Evolutionary conservation across 495 filamentous ascomycete species (phyloP), one percentile per base, ranked within the genome.

Genomic region (Copromyces sp.): DNA sequence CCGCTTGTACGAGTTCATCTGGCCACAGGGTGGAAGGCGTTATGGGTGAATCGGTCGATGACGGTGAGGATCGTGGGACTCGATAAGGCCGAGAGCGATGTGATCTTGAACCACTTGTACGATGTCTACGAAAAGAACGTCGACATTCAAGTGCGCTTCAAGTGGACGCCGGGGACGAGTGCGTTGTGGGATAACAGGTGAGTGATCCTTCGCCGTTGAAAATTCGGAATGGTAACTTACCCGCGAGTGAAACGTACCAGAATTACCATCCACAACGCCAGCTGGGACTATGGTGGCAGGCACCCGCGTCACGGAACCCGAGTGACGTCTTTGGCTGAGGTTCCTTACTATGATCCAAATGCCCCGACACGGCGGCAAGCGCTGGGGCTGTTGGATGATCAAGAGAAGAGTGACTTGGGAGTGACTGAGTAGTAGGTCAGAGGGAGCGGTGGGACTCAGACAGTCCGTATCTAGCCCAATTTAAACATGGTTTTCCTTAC

Each of bases 1-100:
- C 90, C 90, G 0, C 80, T 93, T 35, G 90, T 93, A 12, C 86
- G 91, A 4, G 88, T 90, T 9, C 90, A 93, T 78, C 91, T 90
- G 4, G 90, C 86, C 0, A 92, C 90, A 0, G 90, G 90, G 14
- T 91, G 89, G 89, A 91, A 90, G 78, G 85, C 89, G 3, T 83
- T 92, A 3, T 92, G 87, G 87, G 90, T 92, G 4, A 92, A 92
- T 76, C 86, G 88, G 14, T 82, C 85, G 6, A 89, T 91, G 86
- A 91, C 90, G 5, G 84, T 84, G 8, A 81, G 87, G 9, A 91
- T 91, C 75, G 86, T 90, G 2, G 90, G 90, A 0, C 78, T 92
- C 0, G 89, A 91, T 74, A 86, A 87, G 73, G 88, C 86, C 2
- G 89, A 91, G 78, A 90, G 87, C 74, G 90, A 91, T 75, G 59